Base-by-base conservation (phyloP, 305 asterid species). In the Rubia occidens region DNA sequence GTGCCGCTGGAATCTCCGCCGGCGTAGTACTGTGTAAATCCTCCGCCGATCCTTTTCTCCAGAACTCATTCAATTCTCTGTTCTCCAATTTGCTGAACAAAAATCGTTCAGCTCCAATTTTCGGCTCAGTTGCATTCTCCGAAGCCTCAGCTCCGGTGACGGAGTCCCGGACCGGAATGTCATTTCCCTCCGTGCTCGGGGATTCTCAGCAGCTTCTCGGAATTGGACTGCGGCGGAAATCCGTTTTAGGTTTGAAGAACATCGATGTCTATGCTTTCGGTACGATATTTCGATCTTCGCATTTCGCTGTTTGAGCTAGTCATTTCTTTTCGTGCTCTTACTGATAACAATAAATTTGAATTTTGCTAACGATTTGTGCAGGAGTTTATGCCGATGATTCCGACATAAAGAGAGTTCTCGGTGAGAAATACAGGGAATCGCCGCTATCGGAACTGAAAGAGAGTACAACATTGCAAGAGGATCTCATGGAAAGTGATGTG, bases 241-340 rank as follows among this genome's bases (percentile, higher is more conserved):
- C 93, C 8, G 51, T 90, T 43, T 77, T 93, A 67, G 97, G 98
- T 68, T 78, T 93, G 86, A 90, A 93, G 68, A 88, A 93, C 81
- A 84, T 93, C 39, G 95, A 90, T 69, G 95, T 90, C 70, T 93
- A 93, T 67, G 96, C 97, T 77, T 93, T 82, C 75, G 98, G 98
- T 90, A 86, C 76, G 35, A 10, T 3, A 68, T 61, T 84, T 76
- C 49, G 13, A n/a, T 39, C 64, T 13, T 51, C 10, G 56, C 20
- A 17, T 15, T 51, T 51, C 20, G 5, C 20, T 13, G 18, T 49
- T 14, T 49, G 14, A 3, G 55, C n/a, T 49, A 8, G 2, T 39
- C 14, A 74, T 15, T 35, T 15, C 11, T 4, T 18, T 8, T 18
- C 4, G 3, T 47, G 54, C 1, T 47, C n/a, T 0, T 17, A 20